phyloP scores from a whole-genome alignment of 345 rosid genomes.

The Camelina hispida region DNA sequence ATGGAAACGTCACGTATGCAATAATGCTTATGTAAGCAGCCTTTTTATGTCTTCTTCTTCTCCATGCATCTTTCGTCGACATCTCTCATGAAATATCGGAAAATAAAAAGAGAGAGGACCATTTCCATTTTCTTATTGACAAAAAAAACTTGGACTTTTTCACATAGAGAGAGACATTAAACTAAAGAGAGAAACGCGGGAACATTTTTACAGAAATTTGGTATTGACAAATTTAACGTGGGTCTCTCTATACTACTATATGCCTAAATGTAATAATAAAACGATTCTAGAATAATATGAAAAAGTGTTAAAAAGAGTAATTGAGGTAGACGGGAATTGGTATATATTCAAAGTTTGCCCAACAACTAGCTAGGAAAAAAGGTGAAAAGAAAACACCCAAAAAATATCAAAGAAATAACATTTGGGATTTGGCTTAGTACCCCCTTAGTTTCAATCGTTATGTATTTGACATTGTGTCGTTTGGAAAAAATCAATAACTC shows the following conservation, averaged over 20 bases:
- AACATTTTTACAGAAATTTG: constrained; percentile 30
- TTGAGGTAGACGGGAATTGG: constrained; percentile 30
- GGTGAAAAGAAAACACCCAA: too few relatives aligned
- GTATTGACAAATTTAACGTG: constrained; percentile 38
- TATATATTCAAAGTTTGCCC: constrained; percentile 43
- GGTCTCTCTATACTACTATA: constrained; percentile 5
- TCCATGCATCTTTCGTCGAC: neutral
- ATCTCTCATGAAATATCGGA: constrained; percentile 13
- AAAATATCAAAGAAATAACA: neutral
- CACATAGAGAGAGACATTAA: constrained; percentile 1
- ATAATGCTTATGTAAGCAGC: constrained; percentile 42
- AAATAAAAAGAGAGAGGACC: neutral
- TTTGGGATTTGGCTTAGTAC: neutral
- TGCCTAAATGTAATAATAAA: neutral
- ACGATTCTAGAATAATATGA: neutral
- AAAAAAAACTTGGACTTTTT: constrained; percentile 21
- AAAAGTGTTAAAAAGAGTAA: neutral
- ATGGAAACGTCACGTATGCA: constrained; percentile 32
- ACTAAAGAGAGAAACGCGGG: neutral
- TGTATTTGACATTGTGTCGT: neutral
- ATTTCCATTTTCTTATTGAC: constrained; percentile 19
- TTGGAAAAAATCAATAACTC: neutral
- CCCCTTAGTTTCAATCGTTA: constrained; percentile 18
- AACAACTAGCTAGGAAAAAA: constrained; percentile 29
- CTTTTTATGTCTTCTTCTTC: constrained; percentile 19